Evolutionary conservation across 1,139 yeast genomes (phyloP).

Genomic region (Nakaseomyces bracarensis): DNA sequence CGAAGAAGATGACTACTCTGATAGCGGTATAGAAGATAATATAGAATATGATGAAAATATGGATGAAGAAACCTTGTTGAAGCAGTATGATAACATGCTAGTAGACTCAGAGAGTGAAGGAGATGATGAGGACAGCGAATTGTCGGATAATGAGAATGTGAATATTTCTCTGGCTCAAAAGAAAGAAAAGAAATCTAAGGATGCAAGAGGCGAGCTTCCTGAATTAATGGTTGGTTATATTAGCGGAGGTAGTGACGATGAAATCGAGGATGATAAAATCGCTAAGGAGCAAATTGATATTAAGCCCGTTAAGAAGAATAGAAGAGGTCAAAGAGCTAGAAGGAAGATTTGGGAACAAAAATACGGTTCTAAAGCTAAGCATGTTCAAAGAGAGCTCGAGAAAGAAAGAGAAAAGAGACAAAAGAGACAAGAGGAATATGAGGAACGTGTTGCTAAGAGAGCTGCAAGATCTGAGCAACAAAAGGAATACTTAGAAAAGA

Average conservation of each 20-base stretch:
- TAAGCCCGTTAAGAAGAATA: constrained; percentile 55
- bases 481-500: constrained; percentile 21
- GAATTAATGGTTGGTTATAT: constrained; percentile 67
- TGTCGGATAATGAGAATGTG: constrained; percentile 34
- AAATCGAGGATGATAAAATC: constrained; percentile 38
- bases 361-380: constrained; percentile 79
- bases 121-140: constrained; percentile 28
- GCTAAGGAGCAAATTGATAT: constrained; percentile 43
- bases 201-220: constrained; percentile 44
- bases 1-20: constrained; percentile 19
- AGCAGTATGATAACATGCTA: constrained; percentile 44
- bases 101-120: constrained; percentile 50
- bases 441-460: constrained; percentile 64
- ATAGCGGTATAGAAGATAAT: constrained; percentile 23
- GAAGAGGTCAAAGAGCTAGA: constrained; percentile 96
- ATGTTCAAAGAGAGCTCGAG: constrained; percentile 56
- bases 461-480: constrained; percentile 42
- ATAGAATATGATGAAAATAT: constrained; percentile 28
- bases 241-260: constrained; percentile 63
- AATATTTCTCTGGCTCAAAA: constrained; percentile 37
- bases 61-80: constrained; percentile 11
- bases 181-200: constrained; percentile 27
- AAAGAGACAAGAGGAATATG: constrained; percentile 54
- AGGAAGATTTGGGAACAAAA: constrained; percentile 93
- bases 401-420: constrained; percentile 49